Evolutionary conservation across 805 yeast genomes (phyloP).

Genomic region (Candida anglica): DNA sequence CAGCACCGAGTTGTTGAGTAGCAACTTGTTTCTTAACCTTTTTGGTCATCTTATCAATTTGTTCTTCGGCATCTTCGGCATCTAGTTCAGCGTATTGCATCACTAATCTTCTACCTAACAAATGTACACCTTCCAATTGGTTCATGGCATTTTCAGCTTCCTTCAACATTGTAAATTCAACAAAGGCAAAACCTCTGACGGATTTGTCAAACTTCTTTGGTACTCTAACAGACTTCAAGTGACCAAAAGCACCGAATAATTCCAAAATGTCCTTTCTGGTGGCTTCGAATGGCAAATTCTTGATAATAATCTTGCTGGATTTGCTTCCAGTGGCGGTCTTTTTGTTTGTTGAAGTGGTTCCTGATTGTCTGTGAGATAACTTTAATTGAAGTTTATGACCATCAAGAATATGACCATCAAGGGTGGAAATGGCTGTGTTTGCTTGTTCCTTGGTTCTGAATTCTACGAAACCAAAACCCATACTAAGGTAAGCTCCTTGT

Average conservation of each 20-base stretch:
- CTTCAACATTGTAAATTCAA: conserved; percentile 77
- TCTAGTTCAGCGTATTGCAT: conserved; percentile 89
- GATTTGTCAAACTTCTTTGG: conserved; percentile 94
- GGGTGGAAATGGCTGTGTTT: conserved; percentile 60
- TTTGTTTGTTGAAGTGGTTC: conserved; percentile 18
- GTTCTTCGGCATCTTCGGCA: conserved; percentile 80
- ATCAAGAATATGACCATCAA: conserved; percentile 77
- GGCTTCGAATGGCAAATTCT: conserved; percentile 96
- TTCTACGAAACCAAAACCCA: conserved; percentile 98
- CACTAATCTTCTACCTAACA: conserved; percentile 90
- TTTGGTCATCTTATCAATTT: conserved; percentile 84
- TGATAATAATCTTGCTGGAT: conserved; percentile 81
- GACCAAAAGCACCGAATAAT: conserved; percentile 91
- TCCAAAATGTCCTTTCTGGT: conserved; percentile 90
- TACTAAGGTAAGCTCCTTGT: conserved; percentile 64
- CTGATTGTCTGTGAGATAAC: conserved; percentile 73
- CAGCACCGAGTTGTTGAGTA: conserved; percentile 69
- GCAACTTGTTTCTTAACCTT: conserved; percentile 80
- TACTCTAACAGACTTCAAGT: conserved; percentile 88
- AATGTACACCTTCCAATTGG: conserved; percentile 92
- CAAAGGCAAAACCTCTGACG: conserved; percentile 97
- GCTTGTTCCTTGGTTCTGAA: conserved; percentile 79
- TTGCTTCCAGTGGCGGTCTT: conserved; percentile 23
- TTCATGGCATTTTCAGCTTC: conserved; percentile 95
- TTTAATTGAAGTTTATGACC: conserved; percentile 91